These are phyloP conservation scores for Yarrowia divulgata DNA, from an alignment of 805 yeast species.

Conservation along the genomic window DNA sequence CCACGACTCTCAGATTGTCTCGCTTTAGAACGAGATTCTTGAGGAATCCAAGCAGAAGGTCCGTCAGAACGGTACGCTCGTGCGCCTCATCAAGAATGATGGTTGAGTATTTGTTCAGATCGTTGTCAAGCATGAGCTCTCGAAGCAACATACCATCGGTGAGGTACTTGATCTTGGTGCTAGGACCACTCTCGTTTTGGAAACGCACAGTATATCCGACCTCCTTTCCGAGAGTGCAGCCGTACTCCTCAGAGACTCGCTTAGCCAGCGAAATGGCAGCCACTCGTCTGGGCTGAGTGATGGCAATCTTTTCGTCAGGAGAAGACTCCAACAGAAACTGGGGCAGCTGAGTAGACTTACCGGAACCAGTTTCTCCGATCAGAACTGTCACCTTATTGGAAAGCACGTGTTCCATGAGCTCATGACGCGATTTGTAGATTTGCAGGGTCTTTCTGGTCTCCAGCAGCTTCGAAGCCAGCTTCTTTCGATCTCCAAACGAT, in stretches of 20 bases:
- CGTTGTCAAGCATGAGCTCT: slow-evolving; percentile 80
- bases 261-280: slow-evolving; percentile 95
- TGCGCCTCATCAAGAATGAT: slow-evolving; percentile 96
- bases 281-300: slow-evolving; percentile 96
- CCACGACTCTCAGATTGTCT: slow-evolving; percentile 69
- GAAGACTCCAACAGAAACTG: slow-evolving; percentile 72
- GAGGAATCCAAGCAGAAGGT: slow-evolving; percentile 85
- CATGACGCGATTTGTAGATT: slow-evolving; percentile 72
- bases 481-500: slow-evolving; percentile 5
- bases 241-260: slow-evolving; percentile 89
- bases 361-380: slow-evolving; percentile 98
- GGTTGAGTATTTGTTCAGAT: slow-evolving; percentile 70
- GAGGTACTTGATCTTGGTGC: slow-evolving; percentile 79
- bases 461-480: slow-evolving; percentile 56
- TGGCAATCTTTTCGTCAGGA: slow-evolving; percentile 68
- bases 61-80: slow-evolving; percentile 92
- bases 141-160: slow-evolving; percentile 98
- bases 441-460: slow-evolving; percentile 69
- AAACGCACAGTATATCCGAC: slow-evolving; percentile 96
- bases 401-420: slow-evolving; percentile 62
- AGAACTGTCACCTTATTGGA: slow-evolving; percentile 74
- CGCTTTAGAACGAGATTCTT: slow-evolving; percentile 66
- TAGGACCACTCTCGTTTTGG: slow-evolving; percentile 66
- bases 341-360: slow-evolving; percentile 96
- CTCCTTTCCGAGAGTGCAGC: slow-evolving; percentile 74